Conservation (phyloP, 225 moss, liverwort and hornwort genomes). For the Takakia lepidozioides region DNA sequence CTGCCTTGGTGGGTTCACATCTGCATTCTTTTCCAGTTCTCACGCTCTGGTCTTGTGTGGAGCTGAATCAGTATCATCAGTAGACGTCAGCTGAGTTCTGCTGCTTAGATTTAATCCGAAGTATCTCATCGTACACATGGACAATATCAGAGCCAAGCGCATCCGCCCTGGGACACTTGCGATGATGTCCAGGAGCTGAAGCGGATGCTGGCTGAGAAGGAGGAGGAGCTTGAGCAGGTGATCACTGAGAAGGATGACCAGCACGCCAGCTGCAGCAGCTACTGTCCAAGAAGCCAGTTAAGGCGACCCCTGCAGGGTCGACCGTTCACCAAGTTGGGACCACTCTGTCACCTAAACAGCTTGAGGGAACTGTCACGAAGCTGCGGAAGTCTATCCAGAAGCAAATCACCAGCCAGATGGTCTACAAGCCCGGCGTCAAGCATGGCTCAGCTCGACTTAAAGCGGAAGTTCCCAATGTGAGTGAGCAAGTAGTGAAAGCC, state of each 20-base stretch:
- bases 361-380: constrained; percentile 5
- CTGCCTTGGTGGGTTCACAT: too few species aligned
- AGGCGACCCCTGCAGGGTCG: too few species aligned
- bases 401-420: constrained; percentile 14
- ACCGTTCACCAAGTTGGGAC: too few species aligned
- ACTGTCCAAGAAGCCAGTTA: too few species aligned
- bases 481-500: constrained; percentile 5
- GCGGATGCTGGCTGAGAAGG: constrained; percentile 21
- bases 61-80: too few species aligned
- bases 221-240: constrained; percentile 4
- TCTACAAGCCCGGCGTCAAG: constrained; percentile 1
- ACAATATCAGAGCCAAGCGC: too few species aligned
- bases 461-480: constrained; percentile 10
- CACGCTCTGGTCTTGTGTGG: too few species aligned
- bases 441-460: constrained; percentile 3
- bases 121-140: too few species aligned
- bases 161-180: constrained; percentile 10
- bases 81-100: too few species aligned
- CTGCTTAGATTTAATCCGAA: too few species aligned
- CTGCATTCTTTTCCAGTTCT: too few species aligned
- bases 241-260: constrained; percentile 3
- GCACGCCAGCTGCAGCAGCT: too few species aligned
- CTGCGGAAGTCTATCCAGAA: constrained; percentile 10
- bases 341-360: constrained; percentile 1
- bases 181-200: constrained; percentile 15